phyloP scores from a whole-genome alignment of 1,284 basidiomycete species.

The Ceratobasidium papillatum region DNA sequence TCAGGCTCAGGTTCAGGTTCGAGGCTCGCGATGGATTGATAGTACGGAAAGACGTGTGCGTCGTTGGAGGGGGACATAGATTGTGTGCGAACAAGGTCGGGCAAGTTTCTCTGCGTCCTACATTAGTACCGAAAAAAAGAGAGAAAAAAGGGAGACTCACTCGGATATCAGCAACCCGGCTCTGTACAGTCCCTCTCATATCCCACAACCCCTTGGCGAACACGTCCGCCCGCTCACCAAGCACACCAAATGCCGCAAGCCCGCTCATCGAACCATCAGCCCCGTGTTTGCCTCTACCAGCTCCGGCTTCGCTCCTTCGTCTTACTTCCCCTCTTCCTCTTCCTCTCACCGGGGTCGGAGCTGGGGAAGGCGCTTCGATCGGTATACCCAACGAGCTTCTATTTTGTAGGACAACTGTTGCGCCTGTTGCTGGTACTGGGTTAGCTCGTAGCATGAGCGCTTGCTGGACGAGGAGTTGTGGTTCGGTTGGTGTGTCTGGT shows the following conservation, averaged over 20 bases:
- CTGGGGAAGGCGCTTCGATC: constrained; percentile 64
- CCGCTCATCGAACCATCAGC: constrained; percentile 15
- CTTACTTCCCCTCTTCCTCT: constrained; percentile 46
- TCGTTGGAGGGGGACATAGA: not conserved
- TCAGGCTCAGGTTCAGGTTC: constrained; percentile 51
- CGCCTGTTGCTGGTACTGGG: constrained; percentile 74
- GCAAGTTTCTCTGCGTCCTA: constrained; percentile 41
- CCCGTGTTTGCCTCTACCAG: constrained; percentile 39
- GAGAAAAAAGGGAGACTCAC: constrained; percentile 39
- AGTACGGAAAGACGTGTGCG: constrained; percentile 31
- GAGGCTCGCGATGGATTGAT: constrained; percentile 47
- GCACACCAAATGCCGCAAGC: constrained; percentile 13
- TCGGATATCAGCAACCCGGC: constrained; percentile 48
- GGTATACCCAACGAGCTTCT: constrained; percentile 76
- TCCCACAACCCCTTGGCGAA: constrained; percentile 76
- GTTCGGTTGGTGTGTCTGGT: constrained; percentile 44
- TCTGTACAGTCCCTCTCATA: constrained; percentile 55
- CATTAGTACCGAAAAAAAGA: not conserved
- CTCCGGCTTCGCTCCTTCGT: not conserved
- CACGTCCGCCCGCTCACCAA: constrained; percentile 68
- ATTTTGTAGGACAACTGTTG: constrained; percentile 81
- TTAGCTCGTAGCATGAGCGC: constrained; percentile 80
- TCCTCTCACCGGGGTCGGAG: constrained; percentile 52
- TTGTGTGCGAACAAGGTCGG: constrained; percentile 40
- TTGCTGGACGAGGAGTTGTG: constrained; percentile 79